phyloP scores from a whole-genome alignment of 2,329 filamentous ascomycete species.

The Calonectria pauciramosa region DNA sequence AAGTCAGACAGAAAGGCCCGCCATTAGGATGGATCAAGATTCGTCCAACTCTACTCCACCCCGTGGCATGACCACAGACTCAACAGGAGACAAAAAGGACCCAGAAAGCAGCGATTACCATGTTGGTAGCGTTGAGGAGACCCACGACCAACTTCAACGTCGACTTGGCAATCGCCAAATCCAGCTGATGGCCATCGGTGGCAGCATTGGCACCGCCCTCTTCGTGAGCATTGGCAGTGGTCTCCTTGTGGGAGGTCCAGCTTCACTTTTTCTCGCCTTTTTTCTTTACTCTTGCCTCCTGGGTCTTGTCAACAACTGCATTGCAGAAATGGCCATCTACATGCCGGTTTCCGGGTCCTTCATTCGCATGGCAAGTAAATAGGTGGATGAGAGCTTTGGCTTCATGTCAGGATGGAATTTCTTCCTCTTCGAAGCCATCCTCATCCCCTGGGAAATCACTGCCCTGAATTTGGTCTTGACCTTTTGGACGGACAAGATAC shows the following conservation, averaged over 20 bases:
- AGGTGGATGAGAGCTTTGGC: slow-evolving; percentile 61
- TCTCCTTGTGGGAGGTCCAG: slow-evolving; percentile 48
- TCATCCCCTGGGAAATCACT: slow-evolving; percentile 65
- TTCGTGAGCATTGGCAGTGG: slow-evolving; percentile 55
- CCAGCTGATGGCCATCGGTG: slow-evolving; percentile 65
- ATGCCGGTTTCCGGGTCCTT: slow-evolving; percentile 62
- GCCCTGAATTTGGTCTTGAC: slow-evolving; percentile 52
- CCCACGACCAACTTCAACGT: slow-evolving; percentile 2
- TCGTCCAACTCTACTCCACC: too few species aligned
- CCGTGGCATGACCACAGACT: too few species aligned
- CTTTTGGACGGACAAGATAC: slow-evolving; percentile 49
- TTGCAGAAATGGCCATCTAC: slow-evolving; percentile 61
- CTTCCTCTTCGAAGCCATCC: slow-evolving; percentile 63
- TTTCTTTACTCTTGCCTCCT: slow-evolving; percentile 55
- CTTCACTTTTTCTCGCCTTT: slow-evolving; percentile 58
- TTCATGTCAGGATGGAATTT: slow-evolving; percentile 64
- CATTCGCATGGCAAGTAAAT: slow-evolving; percentile 60
- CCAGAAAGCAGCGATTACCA: too few species aligned
- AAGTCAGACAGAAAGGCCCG: too few species aligned
- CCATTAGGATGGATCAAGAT: too few species aligned
- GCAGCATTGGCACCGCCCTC: slow-evolving; percentile 59
- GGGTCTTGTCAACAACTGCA: slow-evolving; percentile 59
- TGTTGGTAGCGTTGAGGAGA: not conserved
- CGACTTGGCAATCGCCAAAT: slow-evolving; percentile 49
- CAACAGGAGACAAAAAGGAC: too few species aligned